phyloP scores from a whole-genome alignment of 163 green algal species.

The Volvox carteri region DNA sequence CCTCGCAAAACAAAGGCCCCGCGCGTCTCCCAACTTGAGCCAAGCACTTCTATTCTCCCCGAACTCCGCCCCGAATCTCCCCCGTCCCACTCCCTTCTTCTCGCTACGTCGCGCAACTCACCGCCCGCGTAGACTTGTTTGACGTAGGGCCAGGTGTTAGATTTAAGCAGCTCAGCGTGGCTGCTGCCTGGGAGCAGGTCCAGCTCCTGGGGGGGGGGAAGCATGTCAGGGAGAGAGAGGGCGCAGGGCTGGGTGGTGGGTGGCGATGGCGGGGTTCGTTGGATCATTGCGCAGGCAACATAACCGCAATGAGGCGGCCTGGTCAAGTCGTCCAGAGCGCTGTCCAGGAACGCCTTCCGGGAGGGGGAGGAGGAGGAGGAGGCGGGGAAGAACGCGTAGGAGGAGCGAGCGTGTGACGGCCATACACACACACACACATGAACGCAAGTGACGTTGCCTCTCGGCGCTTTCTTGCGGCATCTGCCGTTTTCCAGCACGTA shows the following conservation, averaged over 20 bases:
- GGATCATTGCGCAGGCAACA: background rate
- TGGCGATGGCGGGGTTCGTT: background rate
- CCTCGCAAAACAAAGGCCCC: background rate
- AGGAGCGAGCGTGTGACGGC: background rate
- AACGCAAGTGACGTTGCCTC: too few species aligned
- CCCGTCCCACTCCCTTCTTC: background rate
- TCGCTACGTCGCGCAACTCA: background rate
- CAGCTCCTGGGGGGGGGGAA: slow-evolving; percentile 20
- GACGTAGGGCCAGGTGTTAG: slow-evolving; percentile 64
- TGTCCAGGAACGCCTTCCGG: background rate
- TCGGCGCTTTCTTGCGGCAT: too few species aligned
- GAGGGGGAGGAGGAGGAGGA: background rate
- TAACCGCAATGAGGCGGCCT: background rate
- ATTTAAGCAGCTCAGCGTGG: background rate
- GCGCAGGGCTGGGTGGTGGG: background rate
- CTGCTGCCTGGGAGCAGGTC: slow-evolving; percentile 64
- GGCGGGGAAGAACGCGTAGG: background rate
- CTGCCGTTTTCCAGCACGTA: too few species aligned
- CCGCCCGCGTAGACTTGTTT: slow-evolving; percentile 64
- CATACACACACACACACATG: too few species aligned
- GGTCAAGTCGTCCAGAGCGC: background rate
- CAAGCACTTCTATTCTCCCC: background rate
- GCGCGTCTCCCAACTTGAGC: too few species aligned
- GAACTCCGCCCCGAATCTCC: background rate
- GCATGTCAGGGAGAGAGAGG: background rate